Base-by-base conservation (phyloP, 2,329 filamentous ascomycete genomes). In the Elsinoe necatrix region DNA sequence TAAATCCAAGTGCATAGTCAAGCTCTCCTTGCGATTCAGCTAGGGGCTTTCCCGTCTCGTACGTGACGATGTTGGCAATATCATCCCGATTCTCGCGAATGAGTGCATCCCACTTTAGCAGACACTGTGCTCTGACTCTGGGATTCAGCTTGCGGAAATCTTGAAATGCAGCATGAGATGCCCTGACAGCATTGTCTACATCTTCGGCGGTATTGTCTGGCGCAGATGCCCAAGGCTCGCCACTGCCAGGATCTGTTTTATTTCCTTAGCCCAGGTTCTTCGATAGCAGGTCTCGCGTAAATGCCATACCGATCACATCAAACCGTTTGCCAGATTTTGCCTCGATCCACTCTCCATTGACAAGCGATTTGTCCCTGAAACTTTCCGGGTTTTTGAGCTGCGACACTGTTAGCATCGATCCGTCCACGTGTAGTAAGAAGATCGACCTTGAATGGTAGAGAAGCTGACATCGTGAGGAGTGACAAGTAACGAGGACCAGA, bases 101-200 rank as follows among this genome's bases (percentile, higher is more conserved):
- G 56, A 87, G 73, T 2, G 75, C 68, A 67, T 86, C 80, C 82
- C 83, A 87, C 67, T 81, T 81, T 56, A 83, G 68, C 8, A 87
- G 71, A 68, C 80, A 78, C 62, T 84, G 78, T 1, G 83, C 83
- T 55, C 83, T 77, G 54, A 75, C 74, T 14, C 81, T 75, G 0
- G 84, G 83, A 61, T 79, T 85, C 56, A 77, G 69, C 60, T 81
- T 83, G 58, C 74, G 76, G 70, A 80, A 87, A 18, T 70, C 69
- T 60, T 81, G 70, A 63, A 87, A 87, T 3, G 81, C 80, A n/a
- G 71, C 69, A 58, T 85, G 74, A 0, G 84, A 79, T 41, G 77
- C 75, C 62, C 80, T 70, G 5, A 86, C 81, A 1, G 83, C 79
- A 3, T 67, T 68, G 58, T 84, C 78, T 56, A 85, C 82, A 67